Percentiles rank a stretch among this genome's conserved stretches.
Evolutionary conservation across 495 filamentous ascomycete species (phyloP).

Genomic region (Sordaria brevicollis): DNA sequence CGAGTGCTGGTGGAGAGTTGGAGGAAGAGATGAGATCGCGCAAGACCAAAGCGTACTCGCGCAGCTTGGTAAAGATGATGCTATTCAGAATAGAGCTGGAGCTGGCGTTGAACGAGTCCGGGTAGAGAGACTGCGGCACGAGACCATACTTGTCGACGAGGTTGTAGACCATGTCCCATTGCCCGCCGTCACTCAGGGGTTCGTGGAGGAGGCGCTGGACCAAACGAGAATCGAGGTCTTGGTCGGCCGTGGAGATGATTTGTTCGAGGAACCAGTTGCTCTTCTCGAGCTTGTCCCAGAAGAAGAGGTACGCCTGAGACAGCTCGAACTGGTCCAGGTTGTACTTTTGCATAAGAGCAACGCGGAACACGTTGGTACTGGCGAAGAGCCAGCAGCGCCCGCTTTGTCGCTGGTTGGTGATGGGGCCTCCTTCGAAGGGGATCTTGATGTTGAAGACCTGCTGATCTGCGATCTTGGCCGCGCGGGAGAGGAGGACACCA

Average conservation of each 20-base stretch:
- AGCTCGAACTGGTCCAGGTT: constrained; percentile 71
- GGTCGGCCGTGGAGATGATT: constrained; percentile 59
- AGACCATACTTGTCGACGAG: constrained; percentile 78
- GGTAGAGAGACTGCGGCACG: constrained; percentile 68
- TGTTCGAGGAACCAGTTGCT: constrained; percentile 80
- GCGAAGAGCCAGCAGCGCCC: constrained; percentile 90
- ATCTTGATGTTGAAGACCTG: constrained; percentile 79
- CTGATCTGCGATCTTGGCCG: constrained; percentile 50
- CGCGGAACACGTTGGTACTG: constrained; percentile 74
- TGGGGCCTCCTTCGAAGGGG: constrained; percentile 67
- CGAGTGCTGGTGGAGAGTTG: constrained; percentile 12
- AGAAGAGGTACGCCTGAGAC: constrained; percentile 82
- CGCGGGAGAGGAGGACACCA: constrained; percentile 43
- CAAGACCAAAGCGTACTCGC: constrained; percentile 63
- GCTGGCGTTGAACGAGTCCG: constrained; percentile 67
- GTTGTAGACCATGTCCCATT: constrained; percentile 91
- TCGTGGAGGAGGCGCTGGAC: constrained; percentile 53
- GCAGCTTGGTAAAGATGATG: constrained; percentile 76
- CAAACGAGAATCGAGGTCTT: constrained; percentile 57
- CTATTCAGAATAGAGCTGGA: constrained; percentile 58
- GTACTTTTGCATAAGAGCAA: constrained; percentile 73
- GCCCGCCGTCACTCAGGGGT: constrained; percentile 73
- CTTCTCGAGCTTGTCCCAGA: constrained; percentile 92
- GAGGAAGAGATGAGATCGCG: constrained; percentile 35
- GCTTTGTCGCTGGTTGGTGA: constrained; percentile 71